These are phyloP conservation scores for Bacterosira constricta DNA, from an alignment of 108 stramenopile species.

Conservation along the genomic window DNA sequence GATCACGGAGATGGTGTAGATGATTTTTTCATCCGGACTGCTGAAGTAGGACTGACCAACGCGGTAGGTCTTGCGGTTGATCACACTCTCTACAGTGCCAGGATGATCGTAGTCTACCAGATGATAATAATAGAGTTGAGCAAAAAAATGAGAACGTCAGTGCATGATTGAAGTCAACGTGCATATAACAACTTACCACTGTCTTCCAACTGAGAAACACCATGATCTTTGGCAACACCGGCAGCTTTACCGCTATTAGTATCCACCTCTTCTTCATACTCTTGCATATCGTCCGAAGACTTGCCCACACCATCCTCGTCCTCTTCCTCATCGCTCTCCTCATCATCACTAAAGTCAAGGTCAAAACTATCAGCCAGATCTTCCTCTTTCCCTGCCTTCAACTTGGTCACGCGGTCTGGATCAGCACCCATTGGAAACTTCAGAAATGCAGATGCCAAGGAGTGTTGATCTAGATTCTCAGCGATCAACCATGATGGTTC, in stretches of 20 bases:
- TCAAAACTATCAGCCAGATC: not conserved
- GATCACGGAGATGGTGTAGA: slow-evolving; percentile 40
- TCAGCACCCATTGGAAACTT: slow-evolving; percentile 33
- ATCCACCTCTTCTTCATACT: not conserved
- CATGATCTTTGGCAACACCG: not conserved
- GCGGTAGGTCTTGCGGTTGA: slow-evolving; percentile 31
- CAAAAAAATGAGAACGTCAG: not conserved
- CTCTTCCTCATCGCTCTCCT: slow-evolving; percentile 12
- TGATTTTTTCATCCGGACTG: not conserved
- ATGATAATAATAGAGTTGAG: too few relatives aligned
- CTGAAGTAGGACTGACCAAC: slow-evolving; percentile 38
- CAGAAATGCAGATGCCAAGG: slow-evolving; percentile 29
- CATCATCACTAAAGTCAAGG: slow-evolving; percentile 20
- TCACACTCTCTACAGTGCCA: slow-evolving; percentile 31
- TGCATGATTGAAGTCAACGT: slow-evolving; percentile 13
- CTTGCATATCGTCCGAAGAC: slow-evolving; percentile 4
- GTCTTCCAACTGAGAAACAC: slow-evolving; percentile 18
- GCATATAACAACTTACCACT: slow-evolving; percentile 10
- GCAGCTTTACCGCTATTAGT: not conserved
- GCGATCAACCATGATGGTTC: slow-evolving; percentile 28
- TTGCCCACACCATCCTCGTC: slow-evolving; percentile 8
- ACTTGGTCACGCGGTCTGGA: not conserved
- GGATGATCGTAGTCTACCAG: slow-evolving; percentile 25
- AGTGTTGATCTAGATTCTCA: slow-evolving; percentile 35
- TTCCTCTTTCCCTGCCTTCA: not conserved